Evolutionary conservation across 805 yeast genomes (phyloP).

Genomic region (Saitoella complicata): DNA sequence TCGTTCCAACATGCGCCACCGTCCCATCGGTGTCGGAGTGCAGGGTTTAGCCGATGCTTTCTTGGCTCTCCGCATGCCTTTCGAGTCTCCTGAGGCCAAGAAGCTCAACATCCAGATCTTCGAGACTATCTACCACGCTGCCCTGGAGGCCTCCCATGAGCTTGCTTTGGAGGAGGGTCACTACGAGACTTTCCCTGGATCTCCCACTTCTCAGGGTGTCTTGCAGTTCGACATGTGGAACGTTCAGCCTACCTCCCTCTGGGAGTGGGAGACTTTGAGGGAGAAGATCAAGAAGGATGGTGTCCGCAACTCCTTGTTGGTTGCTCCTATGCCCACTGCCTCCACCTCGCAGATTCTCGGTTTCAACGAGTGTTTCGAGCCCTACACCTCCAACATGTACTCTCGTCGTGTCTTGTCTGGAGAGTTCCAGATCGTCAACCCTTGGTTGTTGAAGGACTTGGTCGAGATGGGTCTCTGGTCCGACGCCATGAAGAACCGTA

Average conservation of each 20-base stretch:
- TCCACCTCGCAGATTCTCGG: slow-evolving; percentile 93
- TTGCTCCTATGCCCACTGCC: slow-evolving; percentile 97
- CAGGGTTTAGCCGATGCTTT: slow-evolving; percentile 91
- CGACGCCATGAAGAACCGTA: slow-evolving; percentile 57
- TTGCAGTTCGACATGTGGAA: slow-evolving; percentile 84
- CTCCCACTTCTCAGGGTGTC: slow-evolving; percentile 77
- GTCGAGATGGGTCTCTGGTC: slow-evolving; percentile 74
- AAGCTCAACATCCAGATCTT: slow-evolving; percentile 67
- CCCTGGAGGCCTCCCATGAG: slow-evolving; percentile 75
- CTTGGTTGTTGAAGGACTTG: slow-evolving; percentile 66
- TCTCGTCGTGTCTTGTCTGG: slow-evolving; percentile 84
- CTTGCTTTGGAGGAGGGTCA: slow-evolving; percentile 54
- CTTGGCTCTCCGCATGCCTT: slow-evolving; percentile 64
- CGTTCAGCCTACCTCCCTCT: slow-evolving; percentile 56
- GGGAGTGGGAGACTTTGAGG: slow-evolving; percentile 75
- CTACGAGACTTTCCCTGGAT: slow-evolving; percentile 60
- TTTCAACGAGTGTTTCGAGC: slow-evolving; percentile 90
- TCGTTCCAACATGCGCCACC: slow-evolving; percentile 58
- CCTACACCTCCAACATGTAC: slow-evolving; percentile 83
- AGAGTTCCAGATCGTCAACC: slow-evolving; percentile 84
- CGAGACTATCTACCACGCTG: slow-evolving; percentile 91
- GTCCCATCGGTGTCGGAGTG: slow-evolving; percentile 97
- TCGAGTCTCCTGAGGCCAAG: slow-evolving; percentile 69
- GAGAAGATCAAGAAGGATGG: slow-evolving; percentile 45
- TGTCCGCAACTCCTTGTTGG: slow-evolving; percentile 67